Base-by-base conservation (phyloP, 2,329 filamentous ascomycete genomes). In the Thelonectria olida region DNA sequence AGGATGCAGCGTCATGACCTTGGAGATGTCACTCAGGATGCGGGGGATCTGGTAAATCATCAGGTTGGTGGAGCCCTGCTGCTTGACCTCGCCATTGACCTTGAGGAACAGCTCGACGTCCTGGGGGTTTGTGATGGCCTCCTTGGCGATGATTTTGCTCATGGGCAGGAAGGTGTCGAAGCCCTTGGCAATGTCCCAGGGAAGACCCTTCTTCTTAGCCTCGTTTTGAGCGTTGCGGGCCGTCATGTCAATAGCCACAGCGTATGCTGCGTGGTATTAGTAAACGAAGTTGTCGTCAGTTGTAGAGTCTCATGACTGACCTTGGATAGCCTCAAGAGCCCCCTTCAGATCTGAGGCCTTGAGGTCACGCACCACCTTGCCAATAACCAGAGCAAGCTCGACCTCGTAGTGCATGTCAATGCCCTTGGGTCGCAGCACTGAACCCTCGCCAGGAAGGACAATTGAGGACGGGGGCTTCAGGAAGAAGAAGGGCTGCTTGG, bases 401-500 rank as follows among this genome's bases (percentile, higher is more conserved):
- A 99, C 90, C 81, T 99, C 96, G 81, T 94, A 97, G 81, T 97
- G 95, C 73, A 97, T 84, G 70, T 89, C 90, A 39, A 96, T 90
- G 65, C 95, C 95, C 71, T 84, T 87, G 42, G 96, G 96, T 44
- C 91, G 88, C 69, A 97, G 85, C 48, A 97, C 88, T 3, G 94
- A 90, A 1, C 94, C 94, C 58, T 88, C 86, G 25, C 88, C 86
- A 0, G 93, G 93, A 20, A 91, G 84, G 4, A 98, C 86, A 70
- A 99, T 92, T 4, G 93, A 92, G 39, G 91, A 92, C 1, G 94
- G 82, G 2, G 96, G 96, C 85, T 99, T 99, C 70, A 98, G 87
- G 85, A 99, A 99, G 89, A 97, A 99, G 82, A 99, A 98, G 23
- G 96, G 96, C 79, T 97, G 93, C 78, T 96, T 96, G 51, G 96